Base-by-base conservation (phyloP, 2,329 filamentous ascomycete species). In the Hypoxylon sp. region DNA sequence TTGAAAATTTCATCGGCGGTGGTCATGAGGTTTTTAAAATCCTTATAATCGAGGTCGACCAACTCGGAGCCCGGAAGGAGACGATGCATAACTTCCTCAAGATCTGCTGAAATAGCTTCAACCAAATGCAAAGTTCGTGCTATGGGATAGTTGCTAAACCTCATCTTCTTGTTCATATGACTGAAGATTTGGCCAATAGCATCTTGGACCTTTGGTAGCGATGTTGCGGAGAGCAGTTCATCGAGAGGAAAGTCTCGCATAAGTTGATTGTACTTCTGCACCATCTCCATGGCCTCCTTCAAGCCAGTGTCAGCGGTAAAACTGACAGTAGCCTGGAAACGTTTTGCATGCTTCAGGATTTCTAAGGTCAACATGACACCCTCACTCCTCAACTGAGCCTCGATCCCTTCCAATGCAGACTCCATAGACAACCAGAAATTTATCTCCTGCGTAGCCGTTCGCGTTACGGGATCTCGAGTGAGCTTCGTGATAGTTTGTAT, bases 361-460 rank as follows among this genome's bases (percentile, higher is more conserved):
- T 98, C 95, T 78, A 99, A 87, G 0, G 97, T 98, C 75, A 99
- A 82, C 73, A 89, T 86, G 19, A 99, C 95, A 28, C 96, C 96
- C 61, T 97, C 93, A 71, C 94, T 94, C 68, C 90, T 87, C 62
- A 99, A 86, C 79, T 98, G 95, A 43, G 86, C 88, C 79, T 98
- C 95, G 65, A 99, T 97, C 28, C 91, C 91, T 78, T 98, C 94
- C 70, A 99, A 82, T 3, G 94, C 93, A 14, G 91, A 92, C 80
- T 99, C 97, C 92, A 99, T 97, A 1, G 94, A 97, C 55, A 99
- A 81, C 96, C 96, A 99, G 77, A 99, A 99, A 80, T 98, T 98
- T 80, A 99, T 97, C 80, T 99, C 96, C 79, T 98, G 96, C 62
- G 93, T 95, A 32, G 96, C 96, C 21, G 94, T 97, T 32, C 79